Evolutionary conservation across 768 basidiomycete genomes (phyloP), one percentile per base, ranked within the genome.

Genomic region (Leccinum disarticulatum): DNA sequence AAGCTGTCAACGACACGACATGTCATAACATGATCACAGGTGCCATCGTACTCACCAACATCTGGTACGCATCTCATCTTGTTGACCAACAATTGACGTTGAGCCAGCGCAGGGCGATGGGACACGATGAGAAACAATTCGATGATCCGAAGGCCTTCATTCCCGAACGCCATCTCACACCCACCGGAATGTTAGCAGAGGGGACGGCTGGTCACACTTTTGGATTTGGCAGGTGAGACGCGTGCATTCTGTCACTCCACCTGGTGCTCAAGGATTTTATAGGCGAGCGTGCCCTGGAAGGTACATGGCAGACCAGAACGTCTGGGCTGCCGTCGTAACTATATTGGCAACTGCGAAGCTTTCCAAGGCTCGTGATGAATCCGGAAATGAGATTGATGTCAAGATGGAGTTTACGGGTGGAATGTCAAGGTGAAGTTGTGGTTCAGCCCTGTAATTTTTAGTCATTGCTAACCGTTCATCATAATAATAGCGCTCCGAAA

Each of bases 101-200:
- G 41, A 71, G 9, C 22, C 19, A 6, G 30, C 6, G 8, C 31
- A 81, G 79, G 78, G 77, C 73, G 8, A 78, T 81, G 46, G 73
- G 79, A 15, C 84, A 83, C 58, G 82, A 87, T 64, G 77, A 79
- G 53, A 67, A 64, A 2, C 70, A 75, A 43, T 87, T 84, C 69
- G 79, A 79, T 8, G 77, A 86, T 35, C 80, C 86, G 7, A 77
- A 77, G 56, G 63, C 64, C 8, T 86, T 86, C 73, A 75, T 77
- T n/a, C 86, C 87, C 8, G 82, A 85, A 61, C 77, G 86, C 43
- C 85, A 82, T 71, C 65, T 87, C n/a, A 63, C 61, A 6, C 1
- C 60, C 1, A 25, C 56, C 1, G 70, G 68, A 10, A 52, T 49
- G 15, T 51, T 70, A 22, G 47, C 33, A 1, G 59, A 65, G 15